Conservation (phyloP, 345 rosid species). For the Litchi chinensis region DNA sequence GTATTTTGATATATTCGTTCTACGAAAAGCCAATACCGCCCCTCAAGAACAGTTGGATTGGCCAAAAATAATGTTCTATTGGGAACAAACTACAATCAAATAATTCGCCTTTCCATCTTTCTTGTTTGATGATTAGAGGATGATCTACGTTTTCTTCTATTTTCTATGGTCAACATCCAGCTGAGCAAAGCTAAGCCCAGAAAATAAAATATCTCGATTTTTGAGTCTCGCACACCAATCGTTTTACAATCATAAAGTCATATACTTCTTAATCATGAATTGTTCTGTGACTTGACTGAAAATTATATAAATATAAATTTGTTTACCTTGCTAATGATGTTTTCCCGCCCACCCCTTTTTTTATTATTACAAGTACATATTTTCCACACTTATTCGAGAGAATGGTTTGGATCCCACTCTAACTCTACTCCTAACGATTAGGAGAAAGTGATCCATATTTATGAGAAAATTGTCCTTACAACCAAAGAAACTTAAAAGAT, state of each 20-base stretch:
- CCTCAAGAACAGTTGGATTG: not conserved
- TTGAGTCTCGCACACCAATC: not conserved
- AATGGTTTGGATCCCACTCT: too few relatives aligned
- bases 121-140: not conserved
- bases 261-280: not conserved
- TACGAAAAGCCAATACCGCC: not conserved
- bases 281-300: too few relatives aligned
- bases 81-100: not conserved
- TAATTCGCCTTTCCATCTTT: not conserved
- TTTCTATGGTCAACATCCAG: not conserved
- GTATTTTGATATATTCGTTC: not conserved
- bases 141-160: not conserved
- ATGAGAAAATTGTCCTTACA: too few relatives aligned
- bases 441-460: too few relatives aligned
- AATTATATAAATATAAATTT: too few relatives aligned
- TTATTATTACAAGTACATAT: too few relatives aligned
- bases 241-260: conserved; percentile 6
- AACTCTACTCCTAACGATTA: too few relatives aligned
- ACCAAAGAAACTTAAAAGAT: too few relatives aligned
- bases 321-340: too few relatives aligned
- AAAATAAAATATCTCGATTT: not conserved
- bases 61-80: not conserved
- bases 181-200: not conserved
- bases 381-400: too few relatives aligned
- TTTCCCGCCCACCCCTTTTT: too few relatives aligned